phyloP scores from a whole-genome alignment of 2,329 filamentous ascomycete species.

The Sclerotinia nivalis region DNA sequence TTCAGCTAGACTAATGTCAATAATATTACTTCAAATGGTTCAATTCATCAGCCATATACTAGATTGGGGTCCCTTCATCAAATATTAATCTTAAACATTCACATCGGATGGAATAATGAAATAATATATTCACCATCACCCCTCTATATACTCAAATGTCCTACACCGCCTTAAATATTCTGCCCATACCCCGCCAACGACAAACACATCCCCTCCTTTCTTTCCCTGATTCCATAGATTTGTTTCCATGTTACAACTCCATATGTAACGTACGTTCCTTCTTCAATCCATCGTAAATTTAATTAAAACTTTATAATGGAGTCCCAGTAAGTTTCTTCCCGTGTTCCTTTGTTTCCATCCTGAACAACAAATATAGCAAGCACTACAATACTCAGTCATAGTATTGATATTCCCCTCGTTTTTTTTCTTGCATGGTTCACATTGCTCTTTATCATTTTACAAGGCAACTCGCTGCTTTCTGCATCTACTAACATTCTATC shows the following conservation, averaged over 20 bases:
- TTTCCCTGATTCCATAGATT: not conserved
- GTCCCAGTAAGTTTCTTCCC: not conserved
- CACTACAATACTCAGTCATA: not conserved
- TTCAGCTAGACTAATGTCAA: not conserved
- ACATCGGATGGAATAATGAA: not conserved
- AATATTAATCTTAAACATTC: not conserved
- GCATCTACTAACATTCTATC: not conserved
- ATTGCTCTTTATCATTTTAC: not conserved
- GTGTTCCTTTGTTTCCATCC: not conserved
- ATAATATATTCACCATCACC: not conserved
- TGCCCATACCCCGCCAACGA: constrained; percentile 10
- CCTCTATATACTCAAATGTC: not conserved
- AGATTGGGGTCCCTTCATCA: not conserved
- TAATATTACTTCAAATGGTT: not conserved
- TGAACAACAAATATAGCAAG: not conserved
- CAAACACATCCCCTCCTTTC: not conserved
- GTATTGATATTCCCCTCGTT: not conserved
- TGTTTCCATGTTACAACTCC: not conserved
- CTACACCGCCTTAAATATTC: constrained; percentile 7
- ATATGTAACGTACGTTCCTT: not conserved
- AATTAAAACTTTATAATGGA: not conserved
- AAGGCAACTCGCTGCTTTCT: not conserved
- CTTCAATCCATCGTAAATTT: not conserved
- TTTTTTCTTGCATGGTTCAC: not conserved
- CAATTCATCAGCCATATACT: not conserved